Percentiles rank a stretch among this genome's conserved stretches.
Conservation (phyloP, 1,284 basidiomycete genomes). For the Gymnopus androsaceus region DNA sequence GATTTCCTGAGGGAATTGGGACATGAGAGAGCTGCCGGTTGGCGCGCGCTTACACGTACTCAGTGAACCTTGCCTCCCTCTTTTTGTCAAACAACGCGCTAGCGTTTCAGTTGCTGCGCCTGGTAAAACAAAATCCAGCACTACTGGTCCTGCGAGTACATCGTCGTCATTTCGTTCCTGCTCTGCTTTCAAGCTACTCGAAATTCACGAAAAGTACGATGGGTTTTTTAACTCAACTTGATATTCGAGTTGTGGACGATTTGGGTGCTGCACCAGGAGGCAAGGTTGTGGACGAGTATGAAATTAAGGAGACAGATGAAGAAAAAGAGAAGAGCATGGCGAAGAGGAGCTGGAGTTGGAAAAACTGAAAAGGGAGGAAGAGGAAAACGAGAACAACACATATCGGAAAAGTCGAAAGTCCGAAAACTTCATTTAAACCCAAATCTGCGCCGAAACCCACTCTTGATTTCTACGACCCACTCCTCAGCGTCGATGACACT, state of each 20-base stretch:
- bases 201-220: slow-evolving; percentile 59
- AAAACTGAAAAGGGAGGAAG: slow-evolving; percentile 13
- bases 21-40: no score
- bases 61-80: slow-evolving; percentile 35
- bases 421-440: background rate
- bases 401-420: background rate
- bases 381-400: background rate
- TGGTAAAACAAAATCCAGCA: no score
- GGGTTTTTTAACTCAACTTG: slow-evolving; percentile 52
- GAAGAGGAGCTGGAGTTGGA: background rate
- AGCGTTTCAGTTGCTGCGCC: slow-evolving; percentile 37
- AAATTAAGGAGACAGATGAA: background rate
- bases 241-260: slow-evolving; percentile 71
- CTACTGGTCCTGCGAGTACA: no score
- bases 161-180: slow-evolving; percentile 50
- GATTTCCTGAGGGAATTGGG: no score
- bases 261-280: slow-evolving; percentile 87
- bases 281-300: slow-evolving; percentile 46
- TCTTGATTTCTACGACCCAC: slow-evolving; percentile 35
- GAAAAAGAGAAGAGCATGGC: background rate
- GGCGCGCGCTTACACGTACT: no score
- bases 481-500: slow-evolving; percentile 44
- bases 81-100: slow-evolving; percentile 67
- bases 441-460: background rate
- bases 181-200: slow-evolving; percentile 83